Percentiles rank a stretch among this genome's conserved stretches.
These are phyloP conservation scores for Byssoonygena ceratinophila DNA, from an alignment of 2,329 filamentous ascomycete genomes.

Conservation along the genomic window DNA sequence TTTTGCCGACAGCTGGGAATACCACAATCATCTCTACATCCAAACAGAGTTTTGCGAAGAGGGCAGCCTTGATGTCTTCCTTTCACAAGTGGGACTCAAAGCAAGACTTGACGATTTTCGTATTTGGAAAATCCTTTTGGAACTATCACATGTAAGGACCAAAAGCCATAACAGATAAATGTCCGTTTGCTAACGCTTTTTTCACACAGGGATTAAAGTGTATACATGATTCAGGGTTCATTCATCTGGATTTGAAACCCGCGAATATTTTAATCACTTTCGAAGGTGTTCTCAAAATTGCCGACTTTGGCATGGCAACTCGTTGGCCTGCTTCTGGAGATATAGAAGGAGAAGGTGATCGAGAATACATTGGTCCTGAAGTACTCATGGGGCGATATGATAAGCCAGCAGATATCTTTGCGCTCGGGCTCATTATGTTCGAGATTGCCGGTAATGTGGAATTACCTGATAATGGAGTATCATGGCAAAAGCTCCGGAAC, in stretches of 20 bases:
- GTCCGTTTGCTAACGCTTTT: conserved; percentile 21
- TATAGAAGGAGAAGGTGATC: conserved; percentile 85
- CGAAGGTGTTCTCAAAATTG: conserved; percentile 56
- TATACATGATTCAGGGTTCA: conserved; percentile 79
- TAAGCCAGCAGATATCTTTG: conserved; percentile 87
- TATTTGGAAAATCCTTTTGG: conserved; percentile 95
- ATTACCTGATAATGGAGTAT: conserved; percentile 81
- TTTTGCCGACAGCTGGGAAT: conserved; percentile 79
- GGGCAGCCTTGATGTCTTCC: conserved; percentile 76
- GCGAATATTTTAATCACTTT: conserved; percentile 57
- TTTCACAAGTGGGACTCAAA: conserved; percentile 69
- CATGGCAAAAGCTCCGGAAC: conserved; percentile 80
- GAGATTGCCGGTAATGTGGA: conserved; percentile 91
- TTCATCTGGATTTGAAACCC: conserved; percentile 57
- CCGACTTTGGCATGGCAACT: conserved; percentile 62
- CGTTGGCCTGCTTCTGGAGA: conserved; percentile 63
- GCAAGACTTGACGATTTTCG: conserved; percentile 90
- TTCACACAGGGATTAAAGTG: conserved; percentile 63
- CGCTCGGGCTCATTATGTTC: conserved; percentile 84
- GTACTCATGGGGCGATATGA: conserved; percentile 77
- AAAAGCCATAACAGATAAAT: neutral
- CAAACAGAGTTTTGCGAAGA: conserved; percentile 96
- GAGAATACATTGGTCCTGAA: conserved; percentile 91
- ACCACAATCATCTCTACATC: conserved; percentile 77
- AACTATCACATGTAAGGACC: conserved; percentile 62